These are phyloP conservation scores for Bothriochloa decipiens DNA, from an alignment of 176 grass and related monocot genomes.

Conservation along the genomic window DNA sequence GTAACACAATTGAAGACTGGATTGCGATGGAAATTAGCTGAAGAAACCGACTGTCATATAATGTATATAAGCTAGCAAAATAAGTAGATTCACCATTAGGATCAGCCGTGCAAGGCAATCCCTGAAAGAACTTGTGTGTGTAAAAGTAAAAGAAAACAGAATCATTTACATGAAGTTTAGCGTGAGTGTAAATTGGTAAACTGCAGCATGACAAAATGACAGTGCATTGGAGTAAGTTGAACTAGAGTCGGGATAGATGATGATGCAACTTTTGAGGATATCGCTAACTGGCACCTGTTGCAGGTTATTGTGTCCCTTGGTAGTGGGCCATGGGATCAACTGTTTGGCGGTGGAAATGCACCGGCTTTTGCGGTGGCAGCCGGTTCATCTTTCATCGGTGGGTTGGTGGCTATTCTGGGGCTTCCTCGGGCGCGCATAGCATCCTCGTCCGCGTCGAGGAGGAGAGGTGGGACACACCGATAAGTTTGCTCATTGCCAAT, in stretches of 20 bases:
- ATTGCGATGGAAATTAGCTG: not conserved
- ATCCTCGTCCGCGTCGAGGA: constrained; percentile 44
- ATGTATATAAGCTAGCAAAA: not conserved
- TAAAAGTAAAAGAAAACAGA: not conserved
- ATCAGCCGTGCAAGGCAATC: not conserved
- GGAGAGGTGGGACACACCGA: constrained; percentile 41
- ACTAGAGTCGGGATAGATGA: no score
- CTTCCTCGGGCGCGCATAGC: constrained; percentile 58
- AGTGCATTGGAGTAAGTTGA: not conserved
- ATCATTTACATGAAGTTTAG: not conserved
- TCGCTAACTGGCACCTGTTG: constrained; percentile 3
- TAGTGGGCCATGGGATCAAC: constrained; percentile 78
- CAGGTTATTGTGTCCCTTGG: constrained; percentile 83
- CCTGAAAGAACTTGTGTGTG: not conserved
- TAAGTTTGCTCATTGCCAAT: constrained; percentile 18
- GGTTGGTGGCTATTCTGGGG: constrained; percentile 83
- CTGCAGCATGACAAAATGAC: not conserved
- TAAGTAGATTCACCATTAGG: not conserved
- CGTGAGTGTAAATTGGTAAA: not conserved
- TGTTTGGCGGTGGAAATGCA: constrained; percentile 85
- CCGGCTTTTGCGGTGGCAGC: constrained; percentile 80
- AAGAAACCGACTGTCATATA: not conserved
- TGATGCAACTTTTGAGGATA: not conserved
- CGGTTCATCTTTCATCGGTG: constrained; percentile 65
- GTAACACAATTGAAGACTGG: not conserved